Percentiles rank a stretch among this genome's conserved stretches.
Conservation (phyloP, 2,329 filamentous ascomycete genomes). For the Epichloe hybrida region DNA sequence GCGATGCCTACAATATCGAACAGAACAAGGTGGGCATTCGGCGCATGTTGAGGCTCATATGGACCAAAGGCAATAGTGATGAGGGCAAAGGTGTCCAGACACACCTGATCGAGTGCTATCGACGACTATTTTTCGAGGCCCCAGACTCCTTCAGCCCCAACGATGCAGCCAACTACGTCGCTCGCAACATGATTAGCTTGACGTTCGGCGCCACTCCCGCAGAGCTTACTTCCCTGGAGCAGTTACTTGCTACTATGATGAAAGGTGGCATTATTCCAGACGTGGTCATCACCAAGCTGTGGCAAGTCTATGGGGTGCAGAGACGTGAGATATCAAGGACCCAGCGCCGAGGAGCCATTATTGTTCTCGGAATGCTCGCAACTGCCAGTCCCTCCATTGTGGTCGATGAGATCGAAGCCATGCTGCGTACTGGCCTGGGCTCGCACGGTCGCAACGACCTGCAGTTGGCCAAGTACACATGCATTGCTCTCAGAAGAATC, state of each 20-base stretch:
- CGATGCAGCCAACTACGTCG: constrained; percentile 88
- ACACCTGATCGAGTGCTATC: constrained; percentile 94
- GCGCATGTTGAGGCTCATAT: constrained; percentile 91
- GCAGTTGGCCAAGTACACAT: constrained; percentile 86
- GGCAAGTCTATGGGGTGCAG: constrained; percentile 94
- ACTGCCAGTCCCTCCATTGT: constrained; percentile 87
- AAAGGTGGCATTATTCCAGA: constrained; percentile 78
- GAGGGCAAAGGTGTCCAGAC: constrained; percentile 97
- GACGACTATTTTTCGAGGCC: constrained; percentile 87
- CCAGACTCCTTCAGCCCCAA: constrained; percentile 78
- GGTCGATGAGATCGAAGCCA: constrained; percentile 87
- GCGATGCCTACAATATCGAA: constrained; percentile 92
- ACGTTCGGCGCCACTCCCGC: constrained; percentile 92
- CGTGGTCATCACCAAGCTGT: constrained; percentile 77
- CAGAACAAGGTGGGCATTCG: constrained; percentile 86
- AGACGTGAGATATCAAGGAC: constrained; percentile 85
- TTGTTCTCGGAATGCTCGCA: constrained; percentile 92
- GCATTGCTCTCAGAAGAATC: constrained; percentile 81
- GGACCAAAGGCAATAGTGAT: constrained; percentile 98
- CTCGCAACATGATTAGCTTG: constrained; percentile 96
- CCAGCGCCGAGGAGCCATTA: constrained; percentile 85
- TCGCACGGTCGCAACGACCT: constrained; percentile 68
- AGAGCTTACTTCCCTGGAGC: constrained; percentile 88
- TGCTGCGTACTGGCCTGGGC: constrained; percentile 81
- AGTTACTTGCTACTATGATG: constrained; percentile 95